Conservation (phyloP, 2,329 filamentous ascomycete genomes). For the Neonectria hederae region DNA sequence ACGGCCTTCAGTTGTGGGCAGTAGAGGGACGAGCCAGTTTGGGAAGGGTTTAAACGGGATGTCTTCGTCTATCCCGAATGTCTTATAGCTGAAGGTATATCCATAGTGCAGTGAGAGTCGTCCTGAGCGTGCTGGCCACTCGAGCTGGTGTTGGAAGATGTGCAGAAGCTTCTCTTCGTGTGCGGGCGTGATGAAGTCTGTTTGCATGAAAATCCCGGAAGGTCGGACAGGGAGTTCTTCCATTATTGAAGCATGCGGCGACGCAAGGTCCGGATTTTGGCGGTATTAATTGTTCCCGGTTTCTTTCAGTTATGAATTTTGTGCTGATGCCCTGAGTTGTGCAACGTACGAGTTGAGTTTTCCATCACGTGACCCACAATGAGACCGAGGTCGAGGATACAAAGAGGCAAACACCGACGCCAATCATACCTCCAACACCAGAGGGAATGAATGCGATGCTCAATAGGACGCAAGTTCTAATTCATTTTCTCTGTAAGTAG, state of each 20-base stretch:
- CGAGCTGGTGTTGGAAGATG: conserved; percentile 54
- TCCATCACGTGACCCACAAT: not conserved
- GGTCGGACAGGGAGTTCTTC: conserved; percentile 42
- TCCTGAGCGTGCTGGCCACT: conserved; percentile 57
- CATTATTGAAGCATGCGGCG: conserved; percentile 30
- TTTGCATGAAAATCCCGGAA: conserved; percentile 54
- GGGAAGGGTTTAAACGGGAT: conserved; percentile 62
- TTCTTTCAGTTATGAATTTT: not conserved
- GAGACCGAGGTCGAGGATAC: not conserved
- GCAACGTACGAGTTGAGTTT: not conserved
- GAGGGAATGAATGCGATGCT: not conserved
- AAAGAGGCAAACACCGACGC: not conserved
- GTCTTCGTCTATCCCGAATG: conserved; percentile 62
- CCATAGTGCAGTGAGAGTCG: conserved; percentile 64
- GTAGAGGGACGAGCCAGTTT: conserved; percentile 58
- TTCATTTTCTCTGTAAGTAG: too few relatives aligned
- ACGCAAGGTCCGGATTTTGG: too few relatives aligned
- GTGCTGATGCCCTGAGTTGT: not conserved
- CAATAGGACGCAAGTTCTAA: too few relatives aligned
- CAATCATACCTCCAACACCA: not conserved
- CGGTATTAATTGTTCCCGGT: not conserved
- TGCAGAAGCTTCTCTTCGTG: conserved; percentile 56
- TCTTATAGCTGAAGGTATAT: conserved; percentile 67
- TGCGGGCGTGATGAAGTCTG: conserved; percentile 56
- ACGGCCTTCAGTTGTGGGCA: conserved; percentile 55